Evolutionary conservation across 2,329 filamentous ascomycete species (phyloP).

Genomic region (Exutisphaerella laricina): DNA sequence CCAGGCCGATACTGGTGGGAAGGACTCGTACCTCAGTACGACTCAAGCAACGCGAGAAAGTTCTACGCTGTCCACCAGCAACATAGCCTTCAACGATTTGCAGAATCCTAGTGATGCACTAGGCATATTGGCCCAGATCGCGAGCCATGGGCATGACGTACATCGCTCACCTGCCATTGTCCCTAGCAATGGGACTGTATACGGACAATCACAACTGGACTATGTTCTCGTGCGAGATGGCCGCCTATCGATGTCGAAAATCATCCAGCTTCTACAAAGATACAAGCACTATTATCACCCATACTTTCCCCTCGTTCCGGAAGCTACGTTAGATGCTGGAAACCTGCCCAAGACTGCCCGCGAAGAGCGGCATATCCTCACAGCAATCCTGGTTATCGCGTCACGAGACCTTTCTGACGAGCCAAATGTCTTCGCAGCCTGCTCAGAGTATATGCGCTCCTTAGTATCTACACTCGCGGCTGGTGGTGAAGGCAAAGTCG

Average conservation of each 20-base stretch:
- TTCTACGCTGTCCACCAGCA: slow-evolving; percentile 26
- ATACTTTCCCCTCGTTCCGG: slow-evolving; percentile 63
- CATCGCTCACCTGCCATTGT: slow-evolving; percentile 12
- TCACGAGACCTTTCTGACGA: slow-evolving; percentile 65
- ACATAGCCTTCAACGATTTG: slow-evolving; percentile 38
- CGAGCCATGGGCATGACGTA: slow-evolving; percentile 33
- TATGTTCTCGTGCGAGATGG: slow-evolving; percentile 42
- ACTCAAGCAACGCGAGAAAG: slow-evolving; percentile 24
- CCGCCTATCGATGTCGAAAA: slow-evolving; percentile 40
- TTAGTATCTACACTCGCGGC: slow-evolving; percentile 62
- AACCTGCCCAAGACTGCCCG: slow-evolving; percentile 52
- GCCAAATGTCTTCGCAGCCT: slow-evolving; percentile 58
- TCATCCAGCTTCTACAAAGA: slow-evolving; percentile 51
- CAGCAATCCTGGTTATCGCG: slow-evolving; percentile 64
- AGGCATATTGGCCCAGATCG: slow-evolving; percentile 45
- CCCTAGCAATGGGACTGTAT: slow-evolving; percentile 2
- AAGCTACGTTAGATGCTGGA: slow-evolving; percentile 51
- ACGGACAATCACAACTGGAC: slow-evolving; percentile 30
- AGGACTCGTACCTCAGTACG: slow-evolving; percentile 6
- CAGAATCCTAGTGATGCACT: slow-evolving; percentile 48
- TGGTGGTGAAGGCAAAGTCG: slow-evolving; percentile 61
- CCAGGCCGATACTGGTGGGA: slow-evolving; percentile 21
- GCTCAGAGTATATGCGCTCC: slow-evolving; percentile 64
- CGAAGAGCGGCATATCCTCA: slow-evolving; percentile 62
- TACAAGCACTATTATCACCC: slow-evolving; percentile 63